Conservation (phyloP, 2,329 filamentous ascomycete genomes). For the Hirsutella minnesotensis region DNA sequence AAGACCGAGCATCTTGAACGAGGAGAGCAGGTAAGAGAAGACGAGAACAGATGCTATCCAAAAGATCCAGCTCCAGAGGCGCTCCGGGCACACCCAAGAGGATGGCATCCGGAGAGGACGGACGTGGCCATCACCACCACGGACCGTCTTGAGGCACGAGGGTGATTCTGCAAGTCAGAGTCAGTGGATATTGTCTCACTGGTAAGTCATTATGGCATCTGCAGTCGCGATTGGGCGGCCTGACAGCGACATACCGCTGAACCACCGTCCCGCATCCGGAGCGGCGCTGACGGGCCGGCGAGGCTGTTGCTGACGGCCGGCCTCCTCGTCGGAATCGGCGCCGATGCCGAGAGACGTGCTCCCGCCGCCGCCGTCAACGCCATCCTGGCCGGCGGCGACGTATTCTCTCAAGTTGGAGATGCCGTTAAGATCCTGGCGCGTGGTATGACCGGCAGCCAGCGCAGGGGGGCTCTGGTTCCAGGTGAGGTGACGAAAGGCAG, state of each 20-base stretch:
- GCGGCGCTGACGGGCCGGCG: constrained; percentile 2
- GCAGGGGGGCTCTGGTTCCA: constrained; percentile 43
- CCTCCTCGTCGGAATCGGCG: constrained; percentile 12
- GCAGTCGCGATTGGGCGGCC: no score
- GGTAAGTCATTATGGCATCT: no score
- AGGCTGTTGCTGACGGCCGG: constrained; percentile 1
- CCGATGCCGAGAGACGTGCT: constrained; percentile 7
- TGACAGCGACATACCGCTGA: constrained; percentile 2
- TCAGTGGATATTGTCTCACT: constrained; percentile 1
- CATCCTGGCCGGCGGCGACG: constrained; percentile 22
- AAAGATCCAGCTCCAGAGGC: constrained; percentile 26
- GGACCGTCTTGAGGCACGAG: constrained; percentile 18
- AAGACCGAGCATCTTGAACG: constrained; percentile 7
- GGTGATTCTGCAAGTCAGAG: constrained; percentile 11
- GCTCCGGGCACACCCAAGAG: constrained; percentile 16
- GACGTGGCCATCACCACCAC: constrained; percentile 29
- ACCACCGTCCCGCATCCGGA: constrained; percentile 18
- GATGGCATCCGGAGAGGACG: constrained; percentile 18
- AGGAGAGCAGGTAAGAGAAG: constrained; percentile 19
- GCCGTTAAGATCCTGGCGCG: constrained; percentile 43
- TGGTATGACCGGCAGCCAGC: constrained; percentile 35
- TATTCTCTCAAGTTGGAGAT: constrained; percentile 37
- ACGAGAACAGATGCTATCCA: constrained; percentile 31
- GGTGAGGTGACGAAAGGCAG: constrained; percentile 30
- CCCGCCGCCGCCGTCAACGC: constrained; percentile 14